Base-by-base conservation (phyloP, 495 filamentous ascomycete species). In the Penicillium robsamsonii region DNA sequence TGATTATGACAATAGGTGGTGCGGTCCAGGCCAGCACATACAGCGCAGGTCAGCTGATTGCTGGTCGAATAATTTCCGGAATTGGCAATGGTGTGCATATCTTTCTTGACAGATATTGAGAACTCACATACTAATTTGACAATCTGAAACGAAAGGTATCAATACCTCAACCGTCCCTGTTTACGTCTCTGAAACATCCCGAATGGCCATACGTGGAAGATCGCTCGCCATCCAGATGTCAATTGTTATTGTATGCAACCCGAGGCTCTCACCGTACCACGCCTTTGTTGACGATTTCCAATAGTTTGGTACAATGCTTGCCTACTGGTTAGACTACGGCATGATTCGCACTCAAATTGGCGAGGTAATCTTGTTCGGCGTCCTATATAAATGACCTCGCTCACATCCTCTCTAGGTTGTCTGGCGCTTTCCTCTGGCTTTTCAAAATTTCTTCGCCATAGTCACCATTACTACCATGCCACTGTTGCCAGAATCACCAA, bases 161-260 rank as follows among this genome's bases (percentile, higher is more conserved):
- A 22, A 22, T 22, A 22, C 22, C 22, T 22, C 22, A 22, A 22
- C 22, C 1, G 22, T 22, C 22, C 22, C 22, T 22, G 22, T 22
- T 22, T 22, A 22, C 2, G 22, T 22, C 1, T 22, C 22, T 22
- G 77, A 79, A 51, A 83, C 80, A 0, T 79, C 78, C 0, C 5
- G 65, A 74, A 33, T 79, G 73, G 72, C 22, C 22, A 2, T 22
- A 22, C 72, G 84, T 63, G 84, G 84, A 31, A 78, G 79, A 59
- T 66, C 84, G 17, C 74, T 84, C 27, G 70, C 82, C 38, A 68
- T 85, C 17, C 81, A 85, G 53, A 74, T 80, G 67, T 76, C 79
- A 11, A 59, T 82, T 56, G 81, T 81, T 51, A 79, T 85, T 53
- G 75, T 77, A 45, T 79, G 61, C 5, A 54, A 61, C 22, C 54